Conservation (phyloP, 352 stramenopile genomes). For the Phytophthora hybrid region DNA sequence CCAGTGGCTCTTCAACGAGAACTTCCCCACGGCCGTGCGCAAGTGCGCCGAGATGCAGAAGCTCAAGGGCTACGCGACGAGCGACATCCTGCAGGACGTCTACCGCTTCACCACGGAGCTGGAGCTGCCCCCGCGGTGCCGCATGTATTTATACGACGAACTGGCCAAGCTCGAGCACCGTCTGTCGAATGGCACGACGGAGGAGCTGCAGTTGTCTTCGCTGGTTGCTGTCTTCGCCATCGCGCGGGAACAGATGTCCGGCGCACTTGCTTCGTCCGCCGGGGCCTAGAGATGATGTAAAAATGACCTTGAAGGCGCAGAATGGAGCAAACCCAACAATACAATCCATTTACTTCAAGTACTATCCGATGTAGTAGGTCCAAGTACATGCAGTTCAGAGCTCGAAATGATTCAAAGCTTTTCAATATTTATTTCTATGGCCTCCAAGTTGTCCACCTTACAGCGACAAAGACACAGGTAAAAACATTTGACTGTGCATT, state of each 20-base stretch:
- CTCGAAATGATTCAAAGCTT: too few species aligned
- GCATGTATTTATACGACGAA: constrained; percentile 91
- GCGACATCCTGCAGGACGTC: constrained; percentile 88
- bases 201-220: constrained; percentile 90
- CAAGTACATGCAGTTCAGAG: too few species aligned
- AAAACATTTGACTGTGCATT: neutral
- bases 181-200: constrained; percentile 84
- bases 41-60: constrained; percentile 88
- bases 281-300: constrained; percentile 15
- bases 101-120: constrained; percentile 85
- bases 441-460: neutral
- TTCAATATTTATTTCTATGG: too few species aligned
- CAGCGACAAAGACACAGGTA: neutral
- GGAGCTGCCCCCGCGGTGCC: constrained; percentile 80
- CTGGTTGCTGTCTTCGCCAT: constrained; percentile 91
- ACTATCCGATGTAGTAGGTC: too few species aligned
- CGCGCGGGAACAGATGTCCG: constrained; percentile 78
- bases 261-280: constrained; percentile 35
- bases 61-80: constrained; percentile 88
- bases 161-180: constrained; percentile 92
- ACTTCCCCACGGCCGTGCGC: constrained; percentile 68
- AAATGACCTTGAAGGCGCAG: neutral
- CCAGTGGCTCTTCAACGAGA: constrained; percentile 90
- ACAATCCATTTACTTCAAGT: neutral
- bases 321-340: constrained; percentile 4